Conservation (phyloP, 805 yeast species). For the Saccharomyces mikatae region DNA sequence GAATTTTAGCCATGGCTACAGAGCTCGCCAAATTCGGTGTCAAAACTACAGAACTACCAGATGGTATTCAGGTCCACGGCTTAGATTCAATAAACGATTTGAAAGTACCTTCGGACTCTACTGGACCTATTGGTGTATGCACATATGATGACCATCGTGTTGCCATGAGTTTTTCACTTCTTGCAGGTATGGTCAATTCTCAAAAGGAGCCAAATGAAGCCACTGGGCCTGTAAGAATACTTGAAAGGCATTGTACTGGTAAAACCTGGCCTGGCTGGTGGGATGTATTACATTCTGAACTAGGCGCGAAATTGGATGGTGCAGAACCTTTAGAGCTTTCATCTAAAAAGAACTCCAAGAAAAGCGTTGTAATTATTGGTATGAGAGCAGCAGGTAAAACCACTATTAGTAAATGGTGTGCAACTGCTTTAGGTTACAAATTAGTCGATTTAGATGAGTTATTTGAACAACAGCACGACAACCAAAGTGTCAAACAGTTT, state of each 20-base stretch:
- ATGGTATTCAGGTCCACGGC: slow-evolving; percentile 86
- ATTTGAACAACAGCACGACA: slow-evolving; percentile 45
- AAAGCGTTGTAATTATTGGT: slow-evolving; percentile 73
- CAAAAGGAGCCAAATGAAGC: background rate
- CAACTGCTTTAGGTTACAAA: slow-evolving; percentile 55
- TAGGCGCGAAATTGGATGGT: slow-evolving; percentile 65
- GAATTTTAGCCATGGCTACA: slow-evolving; percentile 89
- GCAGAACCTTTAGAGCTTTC: slow-evolving; percentile 40
- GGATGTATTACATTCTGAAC: slow-evolving; percentile 73
- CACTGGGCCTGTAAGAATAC: slow-evolving; percentile 52
- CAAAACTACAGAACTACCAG: slow-evolving; percentile 71
- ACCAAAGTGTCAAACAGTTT: slow-evolving; percentile 47
- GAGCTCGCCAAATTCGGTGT: slow-evolving; percentile 91
- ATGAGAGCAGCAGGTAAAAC: slow-evolving; percentile 98
- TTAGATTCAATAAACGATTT: slow-evolving; percentile 40
- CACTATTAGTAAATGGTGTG: slow-evolving; percentile 73
- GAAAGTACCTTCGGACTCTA: slow-evolving; percentile 45
- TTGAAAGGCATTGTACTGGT: slow-evolving; percentile 87
- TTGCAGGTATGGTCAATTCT: slow-evolving; percentile 58
- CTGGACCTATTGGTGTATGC: slow-evolving; percentile 44
- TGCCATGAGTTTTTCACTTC: slow-evolving; percentile 90
- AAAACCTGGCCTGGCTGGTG: slow-evolving; percentile 99
- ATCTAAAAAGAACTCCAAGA: slow-evolving; percentile 6
- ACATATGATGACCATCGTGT: slow-evolving; percentile 96
- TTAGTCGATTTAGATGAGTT: slow-evolving; percentile 70